Conservation (phyloP, 163 green algal species). For the Prototheca stagnorum region DNA sequence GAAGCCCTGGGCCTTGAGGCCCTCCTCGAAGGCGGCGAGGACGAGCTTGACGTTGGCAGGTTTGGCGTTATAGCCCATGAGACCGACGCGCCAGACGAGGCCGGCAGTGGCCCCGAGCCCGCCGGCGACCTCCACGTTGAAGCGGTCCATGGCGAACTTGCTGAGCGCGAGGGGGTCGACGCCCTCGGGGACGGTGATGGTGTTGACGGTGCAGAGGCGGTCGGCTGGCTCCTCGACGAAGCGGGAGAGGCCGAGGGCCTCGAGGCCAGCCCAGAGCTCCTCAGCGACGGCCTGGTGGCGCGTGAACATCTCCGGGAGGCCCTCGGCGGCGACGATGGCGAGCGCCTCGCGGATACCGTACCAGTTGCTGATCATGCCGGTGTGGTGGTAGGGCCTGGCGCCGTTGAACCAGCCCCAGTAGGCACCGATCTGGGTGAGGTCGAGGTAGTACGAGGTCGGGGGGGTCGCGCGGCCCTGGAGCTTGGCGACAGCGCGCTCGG, state of each 20-base stretch:
- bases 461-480: slow-evolving; percentile 55
- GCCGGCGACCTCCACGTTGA: slow-evolving; percentile 79
- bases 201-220: slow-evolving; percentile 86
- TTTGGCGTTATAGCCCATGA: slow-evolving; percentile 83
- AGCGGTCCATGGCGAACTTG: slow-evolving; percentile 83
- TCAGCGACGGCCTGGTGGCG: slow-evolving; percentile 52
- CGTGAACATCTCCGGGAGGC: slow-evolving; percentile 50
- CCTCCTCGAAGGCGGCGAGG: slow-evolving; percentile 65
- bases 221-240: slow-evolving; percentile 51
- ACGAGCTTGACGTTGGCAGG: slow-evolving; percentile 71
- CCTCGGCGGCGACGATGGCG: slow-evolving; percentile 67
- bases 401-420: slow-evolving; percentile 85
- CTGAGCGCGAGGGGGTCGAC: slow-evolving; percentile 60
- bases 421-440: slow-evolving; percentile 84
- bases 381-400: slow-evolving; percentile 85
- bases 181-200: slow-evolving; percentile 77
- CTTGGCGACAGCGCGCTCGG: slow-evolving; percentile 62
- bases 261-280: slow-evolving; percentile 68
- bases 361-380: slow-evolving; percentile 63
- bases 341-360: slow-evolving; percentile 88
- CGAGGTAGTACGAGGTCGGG: slow-evolving; percentile 68
- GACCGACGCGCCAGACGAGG: slow-evolving; percentile 66
- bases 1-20: slow-evolving; percentile 61
- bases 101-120: slow-evolving; percentile 67
- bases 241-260: slow-evolving; percentile 60